phyloP scores from a whole-genome alignment of 805 yeast species.

The Metschnikowia anglica region DNA sequence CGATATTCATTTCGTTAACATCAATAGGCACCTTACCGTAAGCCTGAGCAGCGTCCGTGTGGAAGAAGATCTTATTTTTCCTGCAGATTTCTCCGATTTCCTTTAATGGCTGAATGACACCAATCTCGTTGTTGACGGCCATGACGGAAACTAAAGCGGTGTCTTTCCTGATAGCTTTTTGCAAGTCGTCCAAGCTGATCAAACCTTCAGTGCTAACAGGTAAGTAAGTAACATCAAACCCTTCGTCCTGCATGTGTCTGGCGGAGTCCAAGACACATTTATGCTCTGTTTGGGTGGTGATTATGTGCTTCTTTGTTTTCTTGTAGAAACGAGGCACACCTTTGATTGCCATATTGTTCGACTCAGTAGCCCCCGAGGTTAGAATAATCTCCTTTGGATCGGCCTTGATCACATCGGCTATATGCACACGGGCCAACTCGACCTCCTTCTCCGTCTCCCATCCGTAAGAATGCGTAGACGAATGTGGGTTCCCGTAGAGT shows the following conservation, averaged over 20 bases:
- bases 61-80: slow-evolving; percentile 88
- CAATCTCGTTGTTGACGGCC: slow-evolving; percentile 98
- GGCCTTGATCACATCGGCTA: slow-evolving; percentile 84
- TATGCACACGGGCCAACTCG: slow-evolving; percentile 77
- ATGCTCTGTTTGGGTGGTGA: slow-evolving; percentile 96
- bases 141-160: slow-evolving; percentile 87
- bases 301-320: slow-evolving; percentile 87
- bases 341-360: slow-evolving; percentile 90
- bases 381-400: slow-evolving; percentile 96
- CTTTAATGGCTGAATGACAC: slow-evolving; percentile 93
- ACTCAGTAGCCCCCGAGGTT: slow-evolving; percentile 97
- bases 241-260: slow-evolving; percentile 92
- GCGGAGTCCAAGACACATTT: slow-evolving; percentile 98
- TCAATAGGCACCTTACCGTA: slow-evolving; percentile 91
- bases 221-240: slow-evolving; percentile 91
- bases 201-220: slow-evolving; percentile 83
- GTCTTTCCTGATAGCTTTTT: slow-evolving; percentile 82
- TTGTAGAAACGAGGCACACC: slow-evolving; percentile 94
- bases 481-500: slow-evolving; percentile 95
- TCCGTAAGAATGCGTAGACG: slow-evolving; percentile 94
- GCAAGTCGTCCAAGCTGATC: slow-evolving; percentile 72
- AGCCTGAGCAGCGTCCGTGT: slow-evolving; percentile 97
- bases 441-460: slow-evolving; percentile 97
- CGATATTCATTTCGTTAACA: slow-evolving; percentile 91
- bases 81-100: slow-evolving; percentile 90